Percentiles rank a stretch among this genome's conserved stretches.
Evolutionary conservation across 2,329 filamentous ascomycete species (phyloP).

Genomic region (Pseudogymnoascus sp.): DNA sequence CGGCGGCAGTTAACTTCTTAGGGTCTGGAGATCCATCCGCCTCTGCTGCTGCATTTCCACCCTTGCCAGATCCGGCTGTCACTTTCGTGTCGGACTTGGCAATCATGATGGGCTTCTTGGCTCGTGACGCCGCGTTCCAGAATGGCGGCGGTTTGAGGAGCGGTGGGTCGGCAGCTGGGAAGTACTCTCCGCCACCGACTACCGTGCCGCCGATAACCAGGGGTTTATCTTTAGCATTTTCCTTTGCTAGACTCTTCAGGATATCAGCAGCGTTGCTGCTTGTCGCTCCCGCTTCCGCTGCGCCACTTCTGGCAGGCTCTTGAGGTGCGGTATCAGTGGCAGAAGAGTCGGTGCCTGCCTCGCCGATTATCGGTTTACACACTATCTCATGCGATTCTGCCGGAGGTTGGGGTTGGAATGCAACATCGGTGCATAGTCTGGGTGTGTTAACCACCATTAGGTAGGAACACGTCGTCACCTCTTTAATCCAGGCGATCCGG

Average conservation of each 20-base stretch:
- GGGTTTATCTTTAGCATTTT: constrained; percentile 21
- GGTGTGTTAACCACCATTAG: constrained; percentile 68
- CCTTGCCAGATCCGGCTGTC: not conserved
- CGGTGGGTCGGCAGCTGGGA: constrained; percentile 46
- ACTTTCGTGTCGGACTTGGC: not conserved
- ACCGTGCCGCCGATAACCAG: constrained; percentile 48
- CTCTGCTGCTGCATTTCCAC: not conserved
- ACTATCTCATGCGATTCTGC: not conserved
- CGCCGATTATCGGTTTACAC: not conserved
- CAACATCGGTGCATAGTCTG: constrained; percentile 65
- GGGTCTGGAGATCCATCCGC: not conserved
- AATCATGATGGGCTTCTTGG: not conserved
- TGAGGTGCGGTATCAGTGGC: constrained; percentile 39
- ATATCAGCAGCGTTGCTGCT: constrained; percentile 23
- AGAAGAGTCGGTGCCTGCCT: not conserved
- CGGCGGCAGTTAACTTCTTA: not conserved
- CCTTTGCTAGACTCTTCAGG: constrained; percentile 19
- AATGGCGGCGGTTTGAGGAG: not conserved
- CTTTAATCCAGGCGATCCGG: constrained; percentile 65
- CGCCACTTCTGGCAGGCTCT: constrained; percentile 22
- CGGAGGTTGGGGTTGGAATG: constrained; percentile 37
- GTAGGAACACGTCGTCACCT: constrained; percentile 63
- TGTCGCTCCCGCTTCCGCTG: constrained; percentile 22
- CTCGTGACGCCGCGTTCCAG: not conserved
- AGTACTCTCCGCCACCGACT: constrained; percentile 47